Base-by-base conservation (phyloP, 352 stramenopile species). In the Thraustotheca clavata region DNA sequence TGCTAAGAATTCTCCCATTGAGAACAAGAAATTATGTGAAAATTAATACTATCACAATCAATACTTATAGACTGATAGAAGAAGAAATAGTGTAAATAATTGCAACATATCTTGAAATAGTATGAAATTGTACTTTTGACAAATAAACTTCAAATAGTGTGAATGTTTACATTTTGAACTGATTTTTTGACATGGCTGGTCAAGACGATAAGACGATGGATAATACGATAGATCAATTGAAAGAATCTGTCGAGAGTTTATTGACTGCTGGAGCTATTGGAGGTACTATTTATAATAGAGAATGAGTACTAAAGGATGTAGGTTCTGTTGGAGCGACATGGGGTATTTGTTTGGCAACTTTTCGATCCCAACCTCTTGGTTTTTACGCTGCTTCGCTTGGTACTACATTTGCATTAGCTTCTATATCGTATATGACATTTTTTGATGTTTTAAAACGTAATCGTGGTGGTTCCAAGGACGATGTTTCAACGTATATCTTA, bases 341-440 rank as follows among this genome's bases (percentile, higher is more conserved):
- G 60, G 85, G 85, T 27, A 79, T 71, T 5, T 72, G 76, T 26
- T 71, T 94, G 20, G 85, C 85, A 1, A 75, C 76, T 22, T 48
- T 89, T 29, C 80, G 85, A 40, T 87, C 89, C 36, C 79, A 94
- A 38, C 91, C 76, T 54, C 72, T 89, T 50, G 76, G 74, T 61
- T 94, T 94, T 54, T 94, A 90, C 66, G 69, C 85, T 18, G 79
- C 85, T 11, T 89, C 83, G 24, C 89, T 94, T 77, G 83, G 80
- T 6, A 79, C 83, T 67, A 94, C 91, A 68, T 91, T 94, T 46
- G 90, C 91, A 63, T 60, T 94, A 40, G 55, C 90, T 5, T 86
- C 79, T 2, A 83, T 83, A n/a, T 90, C 85, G n/a, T 94, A 88
- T 67, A 89, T 91, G 89, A 83, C 84, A 26, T 75, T 91, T 41